Base-by-base conservation (phyloP, 225 moss, liverwort and hornwort species). In the Takakia lepidozioides region DNA sequence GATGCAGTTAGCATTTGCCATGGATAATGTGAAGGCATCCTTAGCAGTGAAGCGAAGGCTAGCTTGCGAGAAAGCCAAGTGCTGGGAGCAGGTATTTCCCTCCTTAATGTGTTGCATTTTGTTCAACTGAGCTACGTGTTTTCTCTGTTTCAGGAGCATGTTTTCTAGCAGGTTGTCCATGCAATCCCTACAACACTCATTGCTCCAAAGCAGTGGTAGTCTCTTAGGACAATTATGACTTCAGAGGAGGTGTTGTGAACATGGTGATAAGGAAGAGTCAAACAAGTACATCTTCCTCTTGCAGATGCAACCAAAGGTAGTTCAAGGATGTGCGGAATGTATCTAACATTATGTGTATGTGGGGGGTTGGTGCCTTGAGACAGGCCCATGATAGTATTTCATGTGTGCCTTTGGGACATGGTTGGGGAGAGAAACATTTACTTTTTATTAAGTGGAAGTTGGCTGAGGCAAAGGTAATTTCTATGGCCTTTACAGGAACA, bases 51-150 rank as follows among this genome's bases (percentile, higher is more conserved):
- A 56, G 51, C 61, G 75, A 36, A 65, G 71, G 34, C 49, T 80
- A 43, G 80, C 80, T 5, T 80, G 75, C 20, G 80, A 80, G 71
- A 67, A 75, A 54, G 58, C 64, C 21, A 54, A 80, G 61, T 54
- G 66, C 2, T 80, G 80, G 75, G 64, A 75, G 24, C 67, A 71
- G 67, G 80, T 80, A 32, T 32, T 32, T 7, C 11, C 32, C 32
- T 32, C 11, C n/a, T n/a, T n/a, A n/a, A n/a, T n/a, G n/a, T n/a
- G n/a, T n/a, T n/a, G n/a, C n/a, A n/a, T n/a, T n/a, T n/a, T n/a
- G n/a, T n/a, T n/a, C n/a, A n/a, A n/a, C n/a, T n/a, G n/a, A n/a
- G n/a, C n/a, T n/a, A n/a, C n/a, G n/a, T n/a, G n/a, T n/a, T 37
- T 19, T 1, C 37, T 27, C 25, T 15, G 25, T 14, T 46, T 25